Base-by-base conservation (phyloP, 2,329 filamentous ascomycete species). In the Talaromyces amestolkiae region DNA sequence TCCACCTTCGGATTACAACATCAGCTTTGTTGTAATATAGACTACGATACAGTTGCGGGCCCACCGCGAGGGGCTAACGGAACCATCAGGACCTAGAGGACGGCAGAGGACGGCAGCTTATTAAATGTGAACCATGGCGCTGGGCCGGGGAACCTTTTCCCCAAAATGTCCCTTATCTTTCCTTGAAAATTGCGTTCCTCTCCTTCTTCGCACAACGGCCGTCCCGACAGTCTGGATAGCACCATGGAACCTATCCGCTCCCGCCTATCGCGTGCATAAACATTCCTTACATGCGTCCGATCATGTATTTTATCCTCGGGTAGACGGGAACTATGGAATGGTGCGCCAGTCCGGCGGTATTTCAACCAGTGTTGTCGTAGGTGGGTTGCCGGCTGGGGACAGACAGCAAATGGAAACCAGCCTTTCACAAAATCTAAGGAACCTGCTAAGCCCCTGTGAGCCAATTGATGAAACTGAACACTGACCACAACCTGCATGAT, bases 181-280 rank as follows among this genome's bases (percentile, higher is more conserved):
- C 37, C 45, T 31, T 39, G 19, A 39, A 51, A 33, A 27, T 41
- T 64, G 37, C 51, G 41, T 56, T 51, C 19, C 35, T 59, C 37
- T 37, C 60, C 11, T 65, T 33, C 56, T 51, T 56, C 59, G 49
- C 35, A 66, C 61, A 54, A 66, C 58, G 49, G 58, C 64, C 64
- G 66, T 65, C 66, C 66, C 66, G 66, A 68, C 66, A 68, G 62
- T 67, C 47, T 64, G 66, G 66, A 67, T 65, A 59, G 58, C 61
- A 61, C 62, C 62, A 66, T 66, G 51, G 58, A 68, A 63, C 58
- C 45, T 56, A 51, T 41, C 58, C 65, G 58, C 53, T 58, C 65
- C 61, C 66, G 66, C 61, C 61, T 43, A 63, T 66, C 63, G 41
- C 65, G 53, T 68, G 66, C 66, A 68, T 68, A 54, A 53, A 61